Conservation (phyloP, 192 early-diverging fungal species). For the Glomus cerebriforme region DNA sequence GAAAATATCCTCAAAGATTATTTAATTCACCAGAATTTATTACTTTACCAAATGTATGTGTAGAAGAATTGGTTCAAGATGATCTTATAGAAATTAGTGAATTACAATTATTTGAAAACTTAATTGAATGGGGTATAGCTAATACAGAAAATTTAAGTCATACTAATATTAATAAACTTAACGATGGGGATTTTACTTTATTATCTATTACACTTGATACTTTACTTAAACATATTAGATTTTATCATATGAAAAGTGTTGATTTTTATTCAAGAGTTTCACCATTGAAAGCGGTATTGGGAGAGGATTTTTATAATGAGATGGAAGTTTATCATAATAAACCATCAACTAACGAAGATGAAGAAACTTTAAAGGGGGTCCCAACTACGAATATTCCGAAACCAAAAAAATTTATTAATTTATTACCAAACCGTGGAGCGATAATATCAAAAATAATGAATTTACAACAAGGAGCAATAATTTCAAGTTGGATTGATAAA, state of each 20-base stretch:
- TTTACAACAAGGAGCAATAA: slow-evolving; percentile 9
- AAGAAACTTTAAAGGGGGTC: not conserved
- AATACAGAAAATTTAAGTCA: not conserved
- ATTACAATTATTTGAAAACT: slow-evolving; percentile 16
- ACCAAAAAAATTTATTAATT: not conserved
- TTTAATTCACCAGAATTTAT: slow-evolving; percentile 10
- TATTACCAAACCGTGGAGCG: slow-evolving; percentile 4
- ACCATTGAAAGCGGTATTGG: not conserved
- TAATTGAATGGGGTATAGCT: slow-evolving; percentile 15
- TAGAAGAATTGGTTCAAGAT: not conserved
- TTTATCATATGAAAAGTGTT: not conserved
- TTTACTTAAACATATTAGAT: slow-evolving; percentile 3
- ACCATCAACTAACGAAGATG: not conserved
- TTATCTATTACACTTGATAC: not conserved
- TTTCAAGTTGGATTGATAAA: slow-evolving; percentile 24
- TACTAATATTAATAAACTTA: not conserved
- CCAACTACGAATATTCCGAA: not conserved
- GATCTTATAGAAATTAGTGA: slow-evolving; percentile 20
- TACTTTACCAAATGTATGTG: not conserved
- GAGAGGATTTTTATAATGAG: not conserved
- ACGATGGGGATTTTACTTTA: not conserved
- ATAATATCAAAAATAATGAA: slow-evolving; percentile 17
- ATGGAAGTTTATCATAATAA: slow-evolving; percentile 6
- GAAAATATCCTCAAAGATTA: slow-evolving; percentile 11
- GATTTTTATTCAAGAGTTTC: not conserved